phyloP scores from a whole-genome alignment of 257 asterid genomes.

The Nicotiana undulata region DNA sequence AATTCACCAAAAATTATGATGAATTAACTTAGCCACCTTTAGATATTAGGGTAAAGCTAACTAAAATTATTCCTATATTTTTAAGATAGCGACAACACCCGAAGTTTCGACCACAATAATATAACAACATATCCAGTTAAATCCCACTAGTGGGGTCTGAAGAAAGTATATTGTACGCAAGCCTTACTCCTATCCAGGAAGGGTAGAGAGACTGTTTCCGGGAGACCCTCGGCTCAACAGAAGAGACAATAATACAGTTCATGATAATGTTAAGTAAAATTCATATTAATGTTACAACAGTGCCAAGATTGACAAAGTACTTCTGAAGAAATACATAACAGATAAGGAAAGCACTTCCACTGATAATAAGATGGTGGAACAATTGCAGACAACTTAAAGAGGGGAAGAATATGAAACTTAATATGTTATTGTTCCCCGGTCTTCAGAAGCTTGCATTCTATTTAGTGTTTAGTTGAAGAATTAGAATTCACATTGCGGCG shows the following conservation, averaged over 20 bases:
- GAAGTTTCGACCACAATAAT: background rate
- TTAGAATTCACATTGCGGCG: conserved; percentile 32
- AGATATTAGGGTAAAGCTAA: background rate
- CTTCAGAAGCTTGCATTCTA: background rate
- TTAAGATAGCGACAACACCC: background rate
- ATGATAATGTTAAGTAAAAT: background rate
- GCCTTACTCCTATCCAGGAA: no score
- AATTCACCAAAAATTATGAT: no score
- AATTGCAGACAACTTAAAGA: background rate
- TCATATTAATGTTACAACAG: background rate
- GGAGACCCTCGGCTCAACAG: no score
- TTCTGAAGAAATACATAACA: background rate
- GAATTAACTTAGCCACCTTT: background rate
- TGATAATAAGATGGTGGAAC: background rate
- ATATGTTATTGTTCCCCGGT: background rate
- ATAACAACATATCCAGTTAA: no score
- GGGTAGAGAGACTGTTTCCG: no score
- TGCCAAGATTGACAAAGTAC: background rate
- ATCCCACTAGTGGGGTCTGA: no score
- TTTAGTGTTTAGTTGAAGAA: background rate
- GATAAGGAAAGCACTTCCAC: background rate
- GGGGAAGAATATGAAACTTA: background rate
- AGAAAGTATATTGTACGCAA: no score
- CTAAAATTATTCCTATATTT: background rate
- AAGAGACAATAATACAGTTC: background rate